Conservation (phyloP, 441 rosid species). For the Bocquillonia castaneifolia region DNA sequence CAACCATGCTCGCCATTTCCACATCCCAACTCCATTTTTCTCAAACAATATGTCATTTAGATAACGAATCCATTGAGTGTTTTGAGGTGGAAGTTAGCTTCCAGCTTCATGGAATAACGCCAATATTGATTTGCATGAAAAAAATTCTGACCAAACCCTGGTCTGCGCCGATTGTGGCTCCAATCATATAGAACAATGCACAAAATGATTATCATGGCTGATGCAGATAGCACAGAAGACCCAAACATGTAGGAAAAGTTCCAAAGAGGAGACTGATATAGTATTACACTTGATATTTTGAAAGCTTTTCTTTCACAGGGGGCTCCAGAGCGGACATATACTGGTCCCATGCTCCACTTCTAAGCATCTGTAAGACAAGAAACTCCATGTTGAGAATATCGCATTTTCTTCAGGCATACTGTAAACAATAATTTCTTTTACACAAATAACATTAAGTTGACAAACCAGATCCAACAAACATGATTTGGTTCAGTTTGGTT, state of each 20-base stretch:
- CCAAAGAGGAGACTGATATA: conserved; percentile 6
- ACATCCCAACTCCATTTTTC: conserved; percentile 9
- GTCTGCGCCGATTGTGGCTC: conserved; percentile 24
- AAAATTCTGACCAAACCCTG: conserved; percentile 22
- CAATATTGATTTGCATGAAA: conserved; percentile 20
- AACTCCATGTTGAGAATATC: not conserved
- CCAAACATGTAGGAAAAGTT: conserved; percentile 8
- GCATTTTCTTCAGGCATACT: not conserved
- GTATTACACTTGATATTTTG: conserved; percentile 68
- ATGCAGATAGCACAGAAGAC: conserved; percentile 20
- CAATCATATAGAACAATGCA: conserved; percentile 22
- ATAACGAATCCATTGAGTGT: conserved; percentile 12
- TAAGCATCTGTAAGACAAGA: conserved; percentile 58
- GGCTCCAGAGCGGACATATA: conserved; percentile 84
- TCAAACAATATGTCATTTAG: conserved; percentile 5
- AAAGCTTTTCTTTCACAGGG: conserved; percentile 76
- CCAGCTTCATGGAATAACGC: conserved; percentile 26
- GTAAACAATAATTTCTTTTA: not conserved
- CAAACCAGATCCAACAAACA: too few species aligned
- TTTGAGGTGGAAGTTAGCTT: conserved; percentile 20
- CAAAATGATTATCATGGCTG: conserved; percentile 22
- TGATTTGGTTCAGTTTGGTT: too few species aligned
- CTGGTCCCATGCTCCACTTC: conserved; percentile 83
- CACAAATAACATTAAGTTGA: not conserved
- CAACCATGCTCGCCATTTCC: conserved; percentile 24